Conservation (phyloP, 257 asterid genomes). For the Paulownia fortunei region DNA sequence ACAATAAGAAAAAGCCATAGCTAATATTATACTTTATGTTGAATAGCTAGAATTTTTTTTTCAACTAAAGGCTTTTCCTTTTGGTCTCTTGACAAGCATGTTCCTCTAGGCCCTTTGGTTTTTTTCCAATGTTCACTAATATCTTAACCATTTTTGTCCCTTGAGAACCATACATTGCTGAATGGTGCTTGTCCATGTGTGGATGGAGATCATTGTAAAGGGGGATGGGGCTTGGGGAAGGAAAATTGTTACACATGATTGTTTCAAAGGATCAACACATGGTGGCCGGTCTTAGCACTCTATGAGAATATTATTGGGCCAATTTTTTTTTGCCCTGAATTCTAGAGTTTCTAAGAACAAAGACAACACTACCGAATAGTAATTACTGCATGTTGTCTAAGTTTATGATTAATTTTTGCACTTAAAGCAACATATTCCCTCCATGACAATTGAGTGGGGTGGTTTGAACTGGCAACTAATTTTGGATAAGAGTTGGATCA, state of each 20-base stretch:
- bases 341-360: not conserved
- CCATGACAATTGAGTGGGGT: not conserved
- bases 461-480: not conserved
- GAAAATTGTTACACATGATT: not conserved
- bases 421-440: not conserved
- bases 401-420: not conserved
- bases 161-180: not conserved
- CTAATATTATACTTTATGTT: not conserved
- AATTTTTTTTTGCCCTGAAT: not conserved
- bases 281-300: not conserved
- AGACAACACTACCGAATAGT: not conserved
- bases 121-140: not conserved
- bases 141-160: not conserved
- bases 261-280: not conserved
- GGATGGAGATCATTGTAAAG: not conserved
- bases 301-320: not conserved
- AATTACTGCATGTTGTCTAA: not conserved
- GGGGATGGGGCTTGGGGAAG: not conserved
- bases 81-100: not conserved
- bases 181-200: constrained; percentile 3
- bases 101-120: not conserved
- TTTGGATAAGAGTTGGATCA: not conserved
- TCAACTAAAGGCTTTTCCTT: no score
- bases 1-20: not conserved
- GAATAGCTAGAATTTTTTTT: not conserved